Evolutionary conservation across 225 moss, liverwort and hornwort genomes (phyloP).

Genomic region (Marchantia paleacea): DNA sequence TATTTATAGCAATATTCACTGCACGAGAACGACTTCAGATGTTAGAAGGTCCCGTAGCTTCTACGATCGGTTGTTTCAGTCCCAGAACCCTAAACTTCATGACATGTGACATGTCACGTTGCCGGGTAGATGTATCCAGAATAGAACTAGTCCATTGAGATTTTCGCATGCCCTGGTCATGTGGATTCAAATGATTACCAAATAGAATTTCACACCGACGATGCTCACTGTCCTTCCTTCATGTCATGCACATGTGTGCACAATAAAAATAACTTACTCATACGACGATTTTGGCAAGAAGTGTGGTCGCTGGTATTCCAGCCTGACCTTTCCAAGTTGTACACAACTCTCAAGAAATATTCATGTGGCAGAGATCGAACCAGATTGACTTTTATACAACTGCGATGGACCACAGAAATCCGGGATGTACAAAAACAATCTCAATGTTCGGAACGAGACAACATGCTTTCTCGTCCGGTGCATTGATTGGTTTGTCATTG

Average conservation of each 20-base stretch:
- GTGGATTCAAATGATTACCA: no score
- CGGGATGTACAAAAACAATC: not conserved
- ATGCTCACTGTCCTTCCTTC: no score
- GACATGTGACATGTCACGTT: no score
- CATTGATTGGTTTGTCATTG: not conserved
- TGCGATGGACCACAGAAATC: not conserved
- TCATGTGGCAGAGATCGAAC: not conserved
- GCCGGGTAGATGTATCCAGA: no score
- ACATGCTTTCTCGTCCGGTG: not conserved
- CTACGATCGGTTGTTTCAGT: not conserved
- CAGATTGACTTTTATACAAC: not conserved
- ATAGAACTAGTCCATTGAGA: no score
- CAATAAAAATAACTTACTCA: no score
- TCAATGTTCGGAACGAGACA: not conserved
- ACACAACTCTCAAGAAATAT: not conserved
- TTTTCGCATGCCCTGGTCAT: no score
- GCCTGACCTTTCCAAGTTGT: not conserved
- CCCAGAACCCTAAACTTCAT: not conserved
- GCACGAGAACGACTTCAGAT: not conserved
- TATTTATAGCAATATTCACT: not conserved
- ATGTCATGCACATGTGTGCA: no score
- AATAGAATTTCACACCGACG: no score
- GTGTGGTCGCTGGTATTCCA: not conserved
- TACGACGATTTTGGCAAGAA: no score
- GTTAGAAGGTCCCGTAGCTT: not conserved